phyloP scores from a whole-genome alignment of 2,329 filamentous ascomycete species.

The Phyllosticta paracitricarpa region DNA sequence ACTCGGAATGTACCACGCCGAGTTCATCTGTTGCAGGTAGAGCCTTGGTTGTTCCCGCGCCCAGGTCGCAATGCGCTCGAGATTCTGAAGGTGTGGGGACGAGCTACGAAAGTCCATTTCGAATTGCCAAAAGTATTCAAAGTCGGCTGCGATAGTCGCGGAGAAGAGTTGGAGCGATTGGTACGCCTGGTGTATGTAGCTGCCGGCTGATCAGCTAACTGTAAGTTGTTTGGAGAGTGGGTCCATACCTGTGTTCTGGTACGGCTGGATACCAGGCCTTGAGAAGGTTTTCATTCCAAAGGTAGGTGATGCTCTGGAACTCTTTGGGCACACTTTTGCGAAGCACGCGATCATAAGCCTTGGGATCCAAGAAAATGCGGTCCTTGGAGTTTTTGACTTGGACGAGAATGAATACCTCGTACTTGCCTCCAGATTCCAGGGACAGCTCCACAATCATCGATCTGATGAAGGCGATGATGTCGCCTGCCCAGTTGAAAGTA shows the following conservation, averaged over 20 bases:
- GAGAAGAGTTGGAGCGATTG: constrained; percentile 67
- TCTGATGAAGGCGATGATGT: constrained; percentile 36
- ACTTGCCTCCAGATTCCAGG: constrained; percentile 37
- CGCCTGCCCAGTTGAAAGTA: constrained; percentile 36
- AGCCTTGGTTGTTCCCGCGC: constrained; percentile 46
- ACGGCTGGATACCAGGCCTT: constrained; percentile 40
- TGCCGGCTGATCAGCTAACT: constrained; percentile 22
- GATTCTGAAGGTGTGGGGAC: constrained; percentile 71
- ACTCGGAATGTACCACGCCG: constrained; percentile 45
- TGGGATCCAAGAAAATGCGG: constrained; percentile 49
- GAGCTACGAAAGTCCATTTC: constrained; percentile 73
- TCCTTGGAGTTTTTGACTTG: constrained; percentile 43
- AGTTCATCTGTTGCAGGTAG: constrained; percentile 48
- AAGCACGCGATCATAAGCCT: constrained; percentile 51
- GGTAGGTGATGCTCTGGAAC: constrained; percentile 59
- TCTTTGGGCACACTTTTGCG: constrained; percentile 56
- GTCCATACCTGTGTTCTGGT: constrained; percentile 20
- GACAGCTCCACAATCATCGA: constrained; percentile 38
- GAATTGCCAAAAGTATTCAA: constrained; percentile 76
- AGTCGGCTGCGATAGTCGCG: constrained; percentile 61
- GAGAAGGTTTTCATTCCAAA: constrained; percentile 58
- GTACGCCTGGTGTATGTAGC: constrained; percentile 48
- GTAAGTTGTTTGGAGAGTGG: neutral
- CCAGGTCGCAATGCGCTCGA: constrained; percentile 52
- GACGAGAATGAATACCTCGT: constrained; percentile 38